Percentiles rank a stretch among this genome's conserved stretches.
phyloP scores from a whole-genome alignment of 2,329 filamentous ascomycete species.

The Diaporthe aspalathi region DNA sequence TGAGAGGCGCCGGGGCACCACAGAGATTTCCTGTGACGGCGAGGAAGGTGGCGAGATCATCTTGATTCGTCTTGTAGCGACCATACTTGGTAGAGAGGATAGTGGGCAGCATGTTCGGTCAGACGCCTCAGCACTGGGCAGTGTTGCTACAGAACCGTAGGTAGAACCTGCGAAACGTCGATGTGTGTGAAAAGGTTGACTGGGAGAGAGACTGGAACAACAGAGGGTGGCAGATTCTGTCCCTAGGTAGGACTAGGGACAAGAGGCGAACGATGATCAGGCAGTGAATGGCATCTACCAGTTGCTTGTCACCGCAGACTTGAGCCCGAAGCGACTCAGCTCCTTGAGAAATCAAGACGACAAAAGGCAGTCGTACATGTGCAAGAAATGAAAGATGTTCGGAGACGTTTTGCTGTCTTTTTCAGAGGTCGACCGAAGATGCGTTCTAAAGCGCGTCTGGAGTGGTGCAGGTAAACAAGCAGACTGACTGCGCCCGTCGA shows the following conservation, averaged over 20 bases:
- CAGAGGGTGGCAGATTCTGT: neutral
- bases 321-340: too few species aligned
- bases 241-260: neutral
- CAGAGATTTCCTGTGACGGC: constrained; percentile 16
- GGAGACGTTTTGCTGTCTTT: neutral
- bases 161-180: neutral
- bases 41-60: constrained; percentile 27
- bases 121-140: neutral
- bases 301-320: neutral
- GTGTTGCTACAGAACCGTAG: neutral
- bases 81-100: constrained; percentile 22
- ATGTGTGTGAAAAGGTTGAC: neutral
- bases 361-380: neutral
- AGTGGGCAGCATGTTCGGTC: neutral
- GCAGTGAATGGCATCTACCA: neutral
- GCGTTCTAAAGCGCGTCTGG: neutral
- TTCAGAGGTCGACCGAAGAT: too few species aligned
- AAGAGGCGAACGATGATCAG: neutral
- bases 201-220: neutral
- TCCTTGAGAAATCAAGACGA: neutral
- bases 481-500: neutral
- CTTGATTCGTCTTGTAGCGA: constrained; percentile 27
- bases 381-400: neutral
- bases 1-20: constrained; percentile 8
- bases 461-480: neutral